phyloP scores from a whole-genome alignment of 208 protist species.

The Vickermania spadyakhi region DNA sequence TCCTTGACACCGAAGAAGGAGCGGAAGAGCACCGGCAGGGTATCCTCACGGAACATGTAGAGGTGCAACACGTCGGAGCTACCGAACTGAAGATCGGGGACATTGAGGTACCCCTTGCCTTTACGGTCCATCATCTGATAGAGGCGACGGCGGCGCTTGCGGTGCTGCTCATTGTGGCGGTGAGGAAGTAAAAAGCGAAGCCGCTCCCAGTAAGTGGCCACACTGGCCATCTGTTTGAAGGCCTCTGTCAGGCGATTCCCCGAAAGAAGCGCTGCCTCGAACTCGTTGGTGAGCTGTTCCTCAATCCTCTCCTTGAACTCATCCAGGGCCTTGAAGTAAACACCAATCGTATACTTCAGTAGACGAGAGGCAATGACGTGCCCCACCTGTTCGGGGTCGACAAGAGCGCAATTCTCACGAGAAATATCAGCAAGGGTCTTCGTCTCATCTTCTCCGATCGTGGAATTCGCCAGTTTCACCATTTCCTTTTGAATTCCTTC shows the following conservation, averaged over 20 bases:
- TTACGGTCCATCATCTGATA: conserved; percentile 31
- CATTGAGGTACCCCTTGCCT: conserved; percentile 21
- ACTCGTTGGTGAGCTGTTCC: neutral
- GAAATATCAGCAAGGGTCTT: neutral
- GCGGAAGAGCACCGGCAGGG: conserved; percentile 30
- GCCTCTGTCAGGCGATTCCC: neutral
- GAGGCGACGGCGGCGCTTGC: conserved; percentile 28
- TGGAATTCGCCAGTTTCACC: neutral
- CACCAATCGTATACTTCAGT: neutral
- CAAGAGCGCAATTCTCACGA: neutral
- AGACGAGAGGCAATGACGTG: neutral
- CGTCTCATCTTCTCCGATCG: neutral
- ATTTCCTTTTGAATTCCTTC: neutral
- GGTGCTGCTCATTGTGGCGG: conserved; percentile 21
- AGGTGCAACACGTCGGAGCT: conserved; percentile 32
- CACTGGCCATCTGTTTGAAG: neutral
- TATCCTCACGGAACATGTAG: conserved; percentile 34
- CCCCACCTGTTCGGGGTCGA: neutral
- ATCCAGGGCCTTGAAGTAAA: neutral
- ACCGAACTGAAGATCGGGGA: conserved; percentile 28
- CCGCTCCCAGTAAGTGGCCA: conserved; percentile 34
- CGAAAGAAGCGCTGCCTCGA: conserved; percentile 2
- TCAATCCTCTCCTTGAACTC: neutral
- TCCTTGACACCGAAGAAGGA: conserved; percentile 47
- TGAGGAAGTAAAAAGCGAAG: conserved; percentile 39